Percentiles rank a stretch among this genome's conserved stretches.
Conservation (phyloP, 2,329 filamentous ascomycete species). For the Ophiognomonia clavigignenti-juglandacearum region DNA sequence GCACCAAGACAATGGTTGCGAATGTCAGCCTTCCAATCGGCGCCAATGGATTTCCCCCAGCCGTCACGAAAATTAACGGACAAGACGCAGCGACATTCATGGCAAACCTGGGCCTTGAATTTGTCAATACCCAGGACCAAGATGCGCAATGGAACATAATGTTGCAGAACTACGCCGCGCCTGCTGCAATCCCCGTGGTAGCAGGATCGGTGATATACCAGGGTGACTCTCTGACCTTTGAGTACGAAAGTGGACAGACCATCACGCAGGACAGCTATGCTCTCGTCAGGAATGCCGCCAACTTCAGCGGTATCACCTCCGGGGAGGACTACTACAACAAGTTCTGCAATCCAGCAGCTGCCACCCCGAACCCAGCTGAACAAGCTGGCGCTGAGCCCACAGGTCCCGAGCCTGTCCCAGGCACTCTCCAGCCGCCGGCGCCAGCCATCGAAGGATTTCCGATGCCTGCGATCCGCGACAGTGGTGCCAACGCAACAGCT, state of each 20-base stretch:
- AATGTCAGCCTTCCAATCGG: constrained; percentile 8
- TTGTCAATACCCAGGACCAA: constrained; percentile 46
- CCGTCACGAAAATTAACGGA: constrained; percentile 53
- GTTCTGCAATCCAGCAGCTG: constrained; percentile 26
- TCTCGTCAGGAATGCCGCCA: constrained; percentile 20
- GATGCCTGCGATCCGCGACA: constrained; percentile 24
- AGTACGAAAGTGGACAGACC: constrained; percentile 27
- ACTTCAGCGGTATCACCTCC: constrained; percentile 27
- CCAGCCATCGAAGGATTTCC: constrained; percentile 25
- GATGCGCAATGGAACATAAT: constrained; percentile 47
- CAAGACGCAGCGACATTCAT: constrained; percentile 45
- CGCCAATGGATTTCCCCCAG: constrained; percentile 31
- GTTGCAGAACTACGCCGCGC: constrained; percentile 25
- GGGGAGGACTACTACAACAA: constrained; percentile 31
- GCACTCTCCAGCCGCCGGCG: constrained; percentile 1
- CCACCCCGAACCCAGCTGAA: constrained; percentile 7
- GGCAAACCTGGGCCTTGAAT: constrained; percentile 38
- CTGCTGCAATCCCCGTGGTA: constrained; percentile 17
- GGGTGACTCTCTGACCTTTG: constrained; percentile 25
- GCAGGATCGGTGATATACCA: constrained; percentile 24
- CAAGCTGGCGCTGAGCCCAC: constrained; percentile 3
- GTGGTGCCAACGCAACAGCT: constrained; percentile 22
- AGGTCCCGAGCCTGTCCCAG: constrained; percentile 8
- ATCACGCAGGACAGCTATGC: constrained; percentile 23
- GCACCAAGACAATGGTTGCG: constrained; percentile 22